Percentiles rank a stretch among this genome's conserved stretches.
Conservation (phyloP, 2,329 filamentous ascomycete genomes). For the Colletotrichum orbiculare region DNA sequence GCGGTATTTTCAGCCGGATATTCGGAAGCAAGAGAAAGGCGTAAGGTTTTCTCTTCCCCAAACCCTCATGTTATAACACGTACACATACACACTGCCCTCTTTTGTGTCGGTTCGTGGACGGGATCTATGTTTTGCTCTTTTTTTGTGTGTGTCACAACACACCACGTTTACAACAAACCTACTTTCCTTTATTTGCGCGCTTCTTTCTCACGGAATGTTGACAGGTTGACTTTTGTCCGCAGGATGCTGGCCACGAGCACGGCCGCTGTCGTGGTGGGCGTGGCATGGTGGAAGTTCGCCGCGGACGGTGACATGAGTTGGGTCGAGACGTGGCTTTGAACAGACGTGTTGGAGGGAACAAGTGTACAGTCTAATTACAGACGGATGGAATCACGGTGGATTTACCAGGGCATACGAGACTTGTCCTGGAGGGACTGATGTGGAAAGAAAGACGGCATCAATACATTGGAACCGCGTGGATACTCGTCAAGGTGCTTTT, state of each 20-base stretch:
- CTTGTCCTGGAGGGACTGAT: too few species aligned
- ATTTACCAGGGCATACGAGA: too few species aligned
- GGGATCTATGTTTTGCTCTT: background rate
- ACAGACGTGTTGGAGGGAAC: background rate
- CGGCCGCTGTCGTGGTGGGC: constrained; percentile 32
- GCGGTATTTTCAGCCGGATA: constrained; percentile 44
- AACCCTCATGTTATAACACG: too few species aligned
- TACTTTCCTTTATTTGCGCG: constrained; percentile 1
- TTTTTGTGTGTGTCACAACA: constrained; percentile 3
- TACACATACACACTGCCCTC: too few species aligned
- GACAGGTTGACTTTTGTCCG: constrained; percentile 36
- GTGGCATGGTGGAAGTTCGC: constrained; percentile 33
- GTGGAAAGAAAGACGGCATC: too few species aligned
- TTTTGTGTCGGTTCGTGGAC: too few species aligned
- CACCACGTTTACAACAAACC: too few species aligned
- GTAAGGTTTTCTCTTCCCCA: constrained; percentile 27
- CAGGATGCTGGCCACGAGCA: constrained; percentile 36
- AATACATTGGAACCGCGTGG: too few species aligned
- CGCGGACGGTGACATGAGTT: constrained; percentile 25
- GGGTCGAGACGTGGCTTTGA: constrained; percentile 13
- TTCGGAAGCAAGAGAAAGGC: constrained; percentile 37
- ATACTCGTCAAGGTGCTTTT: background rate
- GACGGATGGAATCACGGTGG: background rate
- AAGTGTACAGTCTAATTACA: constrained; percentile 19
- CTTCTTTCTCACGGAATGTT: constrained; percentile 30